Conservation (phyloP, 768 basidiomycete species). For the Amanita exitialis region DNA sequence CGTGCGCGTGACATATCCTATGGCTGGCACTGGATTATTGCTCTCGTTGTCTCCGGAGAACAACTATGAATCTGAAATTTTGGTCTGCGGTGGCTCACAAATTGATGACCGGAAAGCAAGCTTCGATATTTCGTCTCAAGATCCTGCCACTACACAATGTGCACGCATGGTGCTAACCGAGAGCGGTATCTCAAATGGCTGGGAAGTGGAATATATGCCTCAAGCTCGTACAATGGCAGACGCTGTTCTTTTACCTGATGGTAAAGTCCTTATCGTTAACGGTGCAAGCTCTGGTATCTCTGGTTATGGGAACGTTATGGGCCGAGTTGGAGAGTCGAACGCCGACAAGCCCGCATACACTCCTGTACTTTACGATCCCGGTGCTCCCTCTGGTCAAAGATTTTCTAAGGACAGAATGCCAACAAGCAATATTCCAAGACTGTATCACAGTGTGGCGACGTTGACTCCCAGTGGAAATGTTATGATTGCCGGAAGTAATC, state of each 20-base stretch:
- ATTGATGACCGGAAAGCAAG: conserved; percentile 50
- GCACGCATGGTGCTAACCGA: conserved; percentile 57
- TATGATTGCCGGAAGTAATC: conserved; percentile 79
- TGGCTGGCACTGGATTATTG: conserved; percentile 67
- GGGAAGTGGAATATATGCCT: conserved; percentile 72
- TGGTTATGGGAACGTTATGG: conserved; percentile 65
- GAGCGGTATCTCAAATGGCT: conserved; percentile 54
- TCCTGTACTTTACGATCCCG: conserved; percentile 62
- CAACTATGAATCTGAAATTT: conserved; percentile 55
- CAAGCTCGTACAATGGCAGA: conserved; percentile 69
- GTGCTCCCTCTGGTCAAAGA: conserved; percentile 40
- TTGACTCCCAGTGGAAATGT: conserved; percentile 61
- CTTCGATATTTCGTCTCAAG: conserved; percentile 60
- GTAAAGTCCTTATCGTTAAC: conserved; percentile 65
- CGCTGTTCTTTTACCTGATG: conserved; percentile 73
- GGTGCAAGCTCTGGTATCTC: conserved; percentile 67
- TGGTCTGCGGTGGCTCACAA: conserved; percentile 71
- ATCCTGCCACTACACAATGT: conserved; percentile 66
- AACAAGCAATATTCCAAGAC: conserved; percentile 54
- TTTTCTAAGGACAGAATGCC: conserved; percentile 53
- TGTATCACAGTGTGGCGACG: conserved; percentile 82
- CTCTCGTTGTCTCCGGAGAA: conserved; percentile 59
- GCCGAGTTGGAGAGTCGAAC: conserved; percentile 68
- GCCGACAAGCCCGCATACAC: conserved; percentile 63
- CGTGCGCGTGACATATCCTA: conserved; percentile 75